Base-by-base conservation (phyloP, 2,329 filamentous ascomycete species). In the Trichophyton verrucosum region DNA sequence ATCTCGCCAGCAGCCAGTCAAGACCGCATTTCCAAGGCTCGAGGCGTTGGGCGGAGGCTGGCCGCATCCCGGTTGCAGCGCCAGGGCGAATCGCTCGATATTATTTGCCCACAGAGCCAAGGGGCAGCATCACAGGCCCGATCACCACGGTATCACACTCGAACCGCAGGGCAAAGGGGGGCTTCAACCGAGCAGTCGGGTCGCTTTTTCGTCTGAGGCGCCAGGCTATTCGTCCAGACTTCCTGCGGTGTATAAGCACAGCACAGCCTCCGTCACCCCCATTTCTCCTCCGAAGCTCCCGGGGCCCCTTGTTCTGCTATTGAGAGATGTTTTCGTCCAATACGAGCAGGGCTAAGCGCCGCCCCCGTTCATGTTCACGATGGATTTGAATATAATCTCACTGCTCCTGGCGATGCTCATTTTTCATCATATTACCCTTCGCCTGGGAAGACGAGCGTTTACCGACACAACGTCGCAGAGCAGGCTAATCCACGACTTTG, bases 271-370 rank as follows among this genome's bases (percentile, higher is more conserved):
- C 27, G 11, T 53, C 49, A 53, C 49, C 22, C 49, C 22, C 49
- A 20, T 30, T 30, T 53, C 8, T 15, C 49, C 13, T 9, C 49
- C 49, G 49, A 30, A 17, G 22, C 49, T 53, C 49, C 49, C 17
- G 49, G 49, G 49, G 49, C 13, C 22, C 49, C 49, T 30, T 53
- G 49, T 30, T 53, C 49, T 47, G 22, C 49, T 53, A 53, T 53
- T 53, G 49, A 53, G 49, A 30, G 49, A 53, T 30, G 49, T 33
- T 53, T 53, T 53, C 49, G 49, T 53, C 49, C 49, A 53, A 53
- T 53, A 53, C 49, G 49, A 53, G 49, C 22, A 30, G 22, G 49
- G 49, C 49, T 53, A 53, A 53, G 49, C 49, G 49, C 49, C 27
- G 49, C 49, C 49, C 46, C 49, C 22, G 22, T 53, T 27, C 11